phyloP scores from a whole-genome alignment of 2,329 filamentous ascomycete genomes.

The Trichoderma gracile region DNA sequence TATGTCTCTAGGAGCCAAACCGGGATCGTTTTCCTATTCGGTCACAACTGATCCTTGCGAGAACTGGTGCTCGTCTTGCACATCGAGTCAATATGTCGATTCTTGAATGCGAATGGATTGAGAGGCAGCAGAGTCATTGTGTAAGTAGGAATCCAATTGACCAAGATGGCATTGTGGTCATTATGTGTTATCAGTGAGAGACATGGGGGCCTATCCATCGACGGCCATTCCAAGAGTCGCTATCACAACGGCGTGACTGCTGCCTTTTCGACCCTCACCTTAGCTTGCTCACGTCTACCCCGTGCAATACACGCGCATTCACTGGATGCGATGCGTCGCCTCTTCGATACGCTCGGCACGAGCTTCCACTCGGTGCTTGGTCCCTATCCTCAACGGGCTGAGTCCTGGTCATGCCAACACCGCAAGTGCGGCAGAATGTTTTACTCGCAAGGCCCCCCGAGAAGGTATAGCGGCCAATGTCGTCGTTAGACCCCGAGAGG shows the following conservation, averaged over 20 bases:
- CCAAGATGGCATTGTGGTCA: neutral
- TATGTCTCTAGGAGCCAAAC: neutral
- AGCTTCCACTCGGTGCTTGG: slow-evolving; percentile 28
- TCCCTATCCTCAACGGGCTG: slow-evolving; percentile 41
- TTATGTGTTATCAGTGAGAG: neutral
- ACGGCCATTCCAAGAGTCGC: neutral
- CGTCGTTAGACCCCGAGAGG: slow-evolving; percentile 42
- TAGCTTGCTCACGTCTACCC: neutral
- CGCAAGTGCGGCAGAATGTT: slow-evolving; percentile 52
- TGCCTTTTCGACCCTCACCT: neutral
- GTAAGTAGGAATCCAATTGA: neutral
- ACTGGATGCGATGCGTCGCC: slow-evolving; percentile 35
- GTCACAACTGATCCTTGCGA: neutral
- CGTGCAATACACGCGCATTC: slow-evolving; percentile 39
- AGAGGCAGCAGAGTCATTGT: neutral
- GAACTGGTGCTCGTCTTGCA: neutral
- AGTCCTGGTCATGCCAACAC: slow-evolving; percentile 42
- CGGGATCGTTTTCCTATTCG: too few relatives aligned
- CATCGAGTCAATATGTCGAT: neutral
- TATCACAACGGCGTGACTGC: neutral
- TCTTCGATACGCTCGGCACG: slow-evolving; percentile 29
- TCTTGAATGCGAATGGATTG: neutral
- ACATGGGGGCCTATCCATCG: too few relatives aligned
- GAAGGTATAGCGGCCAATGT: slow-evolving; percentile 45
- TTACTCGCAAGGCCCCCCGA: slow-evolving; percentile 39